Base-by-base conservation (phyloP, 2,329 filamentous ascomycete species). In the Aspergillus neotritici region DNA sequence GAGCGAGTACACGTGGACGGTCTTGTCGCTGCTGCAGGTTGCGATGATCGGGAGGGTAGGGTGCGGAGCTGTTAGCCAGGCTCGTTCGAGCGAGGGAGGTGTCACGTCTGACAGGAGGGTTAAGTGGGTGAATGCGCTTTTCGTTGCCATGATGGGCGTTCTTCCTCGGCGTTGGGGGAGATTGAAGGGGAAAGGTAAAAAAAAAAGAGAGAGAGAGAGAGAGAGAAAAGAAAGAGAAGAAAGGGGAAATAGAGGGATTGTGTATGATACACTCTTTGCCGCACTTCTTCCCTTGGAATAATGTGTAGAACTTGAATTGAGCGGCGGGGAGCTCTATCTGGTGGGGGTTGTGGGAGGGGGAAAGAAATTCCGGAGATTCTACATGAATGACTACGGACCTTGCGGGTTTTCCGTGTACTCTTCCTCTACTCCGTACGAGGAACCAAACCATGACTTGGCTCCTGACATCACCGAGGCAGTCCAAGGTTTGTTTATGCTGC, bases 1-100 rank as follows among this genome's bases (percentile, higher is more conserved):
- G 38, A 97, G 81, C 38, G 87, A 94, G 75, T 94, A 96, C 58
- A 98, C 78, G 49, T 88, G 90, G 44, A 93, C 87, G 31, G 83
- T 83, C 62, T 93, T 94, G 64, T 86, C 83, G 46, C 86, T 82
- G 68, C 90, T 88, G 48, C 88, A 84, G 13, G 91, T 96, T 44
- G 91, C 93, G 57, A 96, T 75, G 47, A 97, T 79, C 3, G 93
- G 91, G 14, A 93, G 82, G 21, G 82, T 84, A 2, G 91, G 89
- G 62, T 98, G 93, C 1, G 90, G 87, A 45, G 83, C 73, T 14
- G 87, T 87, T 51, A 82, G 80, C 93, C 93, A 98, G 57, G 88
- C 84, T 55, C 93, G 87, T 51, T 70, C 67, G 39, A 64, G 58
- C 8, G 65, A 77, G 11, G 77, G 66, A 9, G 79, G 77, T 15